phyloP scores from a whole-genome alignment of 2,329 filamentous ascomycete species.

The Phialophora chinensis region DNA sequence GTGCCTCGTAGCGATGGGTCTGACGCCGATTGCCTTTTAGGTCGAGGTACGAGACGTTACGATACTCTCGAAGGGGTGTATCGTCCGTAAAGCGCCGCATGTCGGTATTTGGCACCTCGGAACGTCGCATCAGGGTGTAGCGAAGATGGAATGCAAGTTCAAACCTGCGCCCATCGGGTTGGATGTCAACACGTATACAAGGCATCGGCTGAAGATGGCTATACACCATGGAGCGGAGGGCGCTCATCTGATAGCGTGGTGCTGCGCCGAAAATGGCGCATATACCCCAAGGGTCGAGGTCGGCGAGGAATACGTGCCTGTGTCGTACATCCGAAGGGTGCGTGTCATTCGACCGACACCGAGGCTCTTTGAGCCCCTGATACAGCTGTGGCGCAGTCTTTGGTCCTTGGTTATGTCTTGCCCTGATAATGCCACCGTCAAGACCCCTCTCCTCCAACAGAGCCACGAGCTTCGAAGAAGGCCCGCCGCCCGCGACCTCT shows the following conservation, averaged over 20 bases:
- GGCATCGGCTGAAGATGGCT: conserved; percentile 10
- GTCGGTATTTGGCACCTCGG: not conserved
- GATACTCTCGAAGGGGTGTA: not conserved
- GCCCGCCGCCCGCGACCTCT: not conserved
- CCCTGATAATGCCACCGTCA: not conserved
- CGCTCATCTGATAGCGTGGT: conserved; percentile 7
- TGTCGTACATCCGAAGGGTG: conserved; percentile 9
- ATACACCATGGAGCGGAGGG: conserved; percentile 2
- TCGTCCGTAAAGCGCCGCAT: not conserved
- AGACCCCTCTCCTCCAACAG: not conserved
- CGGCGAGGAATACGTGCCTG: conserved; percentile 15
- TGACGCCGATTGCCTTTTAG: not conserved
- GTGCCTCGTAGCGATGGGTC: conserved; percentile 9
- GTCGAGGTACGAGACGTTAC: conserved; percentile 11
- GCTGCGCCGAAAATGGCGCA: conserved; percentile 20
- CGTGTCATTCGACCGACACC: not conserved
- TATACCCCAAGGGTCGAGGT: conserved; percentile 16
- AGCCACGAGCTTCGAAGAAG: not conserved
- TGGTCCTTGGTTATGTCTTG: not conserved
- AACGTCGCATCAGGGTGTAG: not conserved
- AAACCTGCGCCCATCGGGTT: not conserved
- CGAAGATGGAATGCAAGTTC: conserved; percentile 11
- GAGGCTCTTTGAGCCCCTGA: not conserved
- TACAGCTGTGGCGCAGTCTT: not conserved
- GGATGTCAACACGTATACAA: not conserved